Base-by-base conservation (phyloP, 371 early-diverging fungal species). In the Rhizopus sp. region DNA sequence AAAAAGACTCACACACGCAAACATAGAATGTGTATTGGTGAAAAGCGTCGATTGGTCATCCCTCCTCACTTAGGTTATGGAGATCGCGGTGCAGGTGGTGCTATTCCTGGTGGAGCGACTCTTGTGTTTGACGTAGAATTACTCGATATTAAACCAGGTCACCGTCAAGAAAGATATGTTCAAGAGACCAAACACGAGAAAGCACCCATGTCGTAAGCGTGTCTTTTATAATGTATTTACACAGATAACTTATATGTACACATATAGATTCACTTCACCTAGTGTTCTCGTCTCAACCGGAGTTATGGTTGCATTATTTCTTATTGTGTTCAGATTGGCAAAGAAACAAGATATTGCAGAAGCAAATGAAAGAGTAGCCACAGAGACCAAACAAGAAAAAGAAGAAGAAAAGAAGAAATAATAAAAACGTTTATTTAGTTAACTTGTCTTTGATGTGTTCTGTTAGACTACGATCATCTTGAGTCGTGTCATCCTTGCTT, bases 1-100 rank as follows among this genome's bases (percentile, higher is more conserved):
- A 45, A 34, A 35, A 15, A 17, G 10, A 34, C 16, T 31, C 40
- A 38, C 13, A 15, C 12, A 17, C 31, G 59, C 44, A 32, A 10
- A 7, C 12, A 38, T 62, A 83, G 84, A 50, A 95, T 95, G 95
- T 91, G 91, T 40, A 70, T 89, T 56, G 94, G 95, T 39, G 92
- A 93, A 69, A 88, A 92, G 75, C 80, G 94, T 49, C 83, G 78
- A 63, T 69, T 95, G 59, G 81, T 78, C n/a, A 92, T 94, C 54
- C 93, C 94, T 29, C 76, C 93, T 46, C 60, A 29, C 5, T 5
- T 45, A 73, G 78, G 72, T 38, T 88, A 88, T 49, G 88, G 87
- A 32, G 66, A 68, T 37, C 77, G 80, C 23, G 80, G 85, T 44
- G 80, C 83, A 60, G 85, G 84, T 17, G 58, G 75, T 2, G 66